Base-by-base conservation (phyloP, 768 basidiomycete species). In the Termitomyces sp. region DNA sequence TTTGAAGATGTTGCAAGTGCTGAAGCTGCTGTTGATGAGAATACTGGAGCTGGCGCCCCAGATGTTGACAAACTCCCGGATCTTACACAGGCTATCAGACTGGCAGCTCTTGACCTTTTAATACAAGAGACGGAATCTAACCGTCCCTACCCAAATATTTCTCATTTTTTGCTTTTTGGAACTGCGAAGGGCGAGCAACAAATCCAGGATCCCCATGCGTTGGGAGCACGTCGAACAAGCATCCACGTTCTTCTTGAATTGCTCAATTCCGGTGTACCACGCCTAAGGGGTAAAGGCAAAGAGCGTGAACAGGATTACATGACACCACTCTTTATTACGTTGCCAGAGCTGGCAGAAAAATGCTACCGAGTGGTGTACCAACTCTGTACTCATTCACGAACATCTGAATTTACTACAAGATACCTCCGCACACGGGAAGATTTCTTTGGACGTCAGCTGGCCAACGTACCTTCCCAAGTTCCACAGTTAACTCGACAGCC, bases 341-440 rank as follows among this genome's bases (percentile, higher is more conserved):
- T 90, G 36, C 96, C 95, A 0, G 81, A 79, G 2, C 75, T 97
- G 30, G 94, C 95, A 2, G 94, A 95, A 68, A 86, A 88, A 55
- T 89, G 87, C 66, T 95, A 95, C 67, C 83, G 83, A 37, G 80
- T 97, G 51, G 74, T 98, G 20, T 81, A 91, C 68, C 90, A 96
- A 59, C 81, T 98, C 0, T 96, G 92, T 73, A 80, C 86, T n/a
- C 93, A 98, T 66, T 82, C 88, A 9, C 79, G 83, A 42, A 96
- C 95, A 0, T 91, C 91, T 0, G 85, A 87, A 37, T 85, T 87
- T 57, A 87, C 85, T 5, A 87, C 91, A 73, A 85, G 93, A 0
- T 97, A 96, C 68, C 80, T 97, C 36, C 87, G 91, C 37, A 92
- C 91, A 2, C 79, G 88, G 9, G 91, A 96, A 70, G 87, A 95